Conservation (phyloP, 768 basidiomycete genomes). For the Termitomyces sp. region DNA sequence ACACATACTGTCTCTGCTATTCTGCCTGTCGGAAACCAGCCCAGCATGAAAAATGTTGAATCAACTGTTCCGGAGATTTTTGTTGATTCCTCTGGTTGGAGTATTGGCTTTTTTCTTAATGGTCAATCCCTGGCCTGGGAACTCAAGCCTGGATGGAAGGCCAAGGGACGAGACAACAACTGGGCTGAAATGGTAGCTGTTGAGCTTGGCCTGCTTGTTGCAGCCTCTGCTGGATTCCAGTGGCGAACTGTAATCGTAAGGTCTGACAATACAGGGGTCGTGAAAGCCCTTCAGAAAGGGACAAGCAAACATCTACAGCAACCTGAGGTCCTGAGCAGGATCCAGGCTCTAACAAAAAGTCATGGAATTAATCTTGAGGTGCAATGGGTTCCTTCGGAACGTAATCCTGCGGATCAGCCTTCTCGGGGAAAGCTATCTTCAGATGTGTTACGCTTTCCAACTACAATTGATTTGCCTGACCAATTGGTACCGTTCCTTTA, state of each 20-base stretch:
- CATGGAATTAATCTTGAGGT: background rate
- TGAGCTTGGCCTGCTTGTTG: constrained; percentile 35
- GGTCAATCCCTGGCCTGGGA: constrained; percentile 37
- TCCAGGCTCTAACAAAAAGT: background rate
- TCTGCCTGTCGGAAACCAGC: background rate
- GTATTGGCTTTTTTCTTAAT: constrained; percentile 36
- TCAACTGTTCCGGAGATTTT: constrained; percentile 21
- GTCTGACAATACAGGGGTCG: constrained; percentile 40
- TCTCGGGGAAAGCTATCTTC: too few species aligned
- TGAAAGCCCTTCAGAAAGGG: constrained; percentile 27
- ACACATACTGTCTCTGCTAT: background rate
- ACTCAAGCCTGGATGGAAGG: constrained; percentile 26
- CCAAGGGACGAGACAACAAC: constrained; percentile 28
- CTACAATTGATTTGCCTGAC: too few species aligned
- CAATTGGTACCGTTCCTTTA: too few species aligned
- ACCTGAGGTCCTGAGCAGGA: constrained; percentile 22
- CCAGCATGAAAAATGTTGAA: background rate
- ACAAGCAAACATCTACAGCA: constrained; percentile 21
- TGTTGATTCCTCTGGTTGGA: constrained; percentile 40
- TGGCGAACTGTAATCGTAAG: constrained; percentile 25
- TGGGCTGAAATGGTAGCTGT: constrained; percentile 46
- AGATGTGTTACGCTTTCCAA: too few species aligned
- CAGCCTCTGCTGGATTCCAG: constrained; percentile 20
- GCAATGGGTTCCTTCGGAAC: constrained; percentile 3
- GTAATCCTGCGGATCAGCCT: constrained; percentile 13